A percentile compares a stretch with the other conserved stretches of the same genome.
These are phyloP conservation scores for Colletotrichum paranaense DNA, from an alignment of 2,329 filamentous ascomycete species.

Conservation along the genomic window DNA sequence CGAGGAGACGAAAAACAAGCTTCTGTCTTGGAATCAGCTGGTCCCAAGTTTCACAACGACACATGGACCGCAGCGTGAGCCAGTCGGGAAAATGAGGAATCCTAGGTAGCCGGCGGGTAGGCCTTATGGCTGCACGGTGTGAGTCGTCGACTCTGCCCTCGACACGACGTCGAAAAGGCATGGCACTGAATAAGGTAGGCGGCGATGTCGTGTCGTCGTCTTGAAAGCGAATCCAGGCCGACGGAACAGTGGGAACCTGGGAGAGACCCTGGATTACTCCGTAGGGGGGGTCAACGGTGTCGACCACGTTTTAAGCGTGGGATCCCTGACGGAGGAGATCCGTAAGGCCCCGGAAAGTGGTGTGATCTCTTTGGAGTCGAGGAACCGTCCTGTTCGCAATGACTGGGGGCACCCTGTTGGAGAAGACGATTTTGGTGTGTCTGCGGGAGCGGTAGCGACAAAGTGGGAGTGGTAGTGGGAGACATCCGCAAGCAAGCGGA, in stretches of 20 bases:
- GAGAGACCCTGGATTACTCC: background rate
- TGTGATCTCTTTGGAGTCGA: constrained; percentile 29
- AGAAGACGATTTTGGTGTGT: too few relatives aligned
- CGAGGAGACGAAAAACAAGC: constrained; percentile 12
- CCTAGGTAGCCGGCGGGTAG: background rate
- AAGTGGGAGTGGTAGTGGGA: background rate
- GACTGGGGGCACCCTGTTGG: constrained; percentile 3
- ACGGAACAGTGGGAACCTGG: background rate
- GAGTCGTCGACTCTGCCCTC: background rate
- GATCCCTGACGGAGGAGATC: constrained; percentile 5
- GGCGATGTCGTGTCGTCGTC: background rate
- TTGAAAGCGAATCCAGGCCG: background rate
- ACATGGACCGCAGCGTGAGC: constrained; percentile 5
- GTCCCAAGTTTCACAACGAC: constrained; percentile 17
- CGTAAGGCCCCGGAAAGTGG: constrained; percentile 31
- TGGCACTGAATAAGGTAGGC: background rate
- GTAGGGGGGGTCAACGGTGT: background rate
- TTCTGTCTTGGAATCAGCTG: constrained; percentile 22
- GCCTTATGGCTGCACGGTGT: background rate
- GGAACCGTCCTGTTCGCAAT: constrained; percentile 1
- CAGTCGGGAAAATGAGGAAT: background rate
- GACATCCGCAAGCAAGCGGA: background rate
- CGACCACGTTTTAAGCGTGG: constrained; percentile 11
- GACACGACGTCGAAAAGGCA: background rate
- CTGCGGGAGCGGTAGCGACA: too few relatives aligned